These are phyloP conservation scores for Daldinia sp. DNA, from an alignment of 2,329 filamentous ascomycete genomes.

Conservation along the genomic window DNA sequence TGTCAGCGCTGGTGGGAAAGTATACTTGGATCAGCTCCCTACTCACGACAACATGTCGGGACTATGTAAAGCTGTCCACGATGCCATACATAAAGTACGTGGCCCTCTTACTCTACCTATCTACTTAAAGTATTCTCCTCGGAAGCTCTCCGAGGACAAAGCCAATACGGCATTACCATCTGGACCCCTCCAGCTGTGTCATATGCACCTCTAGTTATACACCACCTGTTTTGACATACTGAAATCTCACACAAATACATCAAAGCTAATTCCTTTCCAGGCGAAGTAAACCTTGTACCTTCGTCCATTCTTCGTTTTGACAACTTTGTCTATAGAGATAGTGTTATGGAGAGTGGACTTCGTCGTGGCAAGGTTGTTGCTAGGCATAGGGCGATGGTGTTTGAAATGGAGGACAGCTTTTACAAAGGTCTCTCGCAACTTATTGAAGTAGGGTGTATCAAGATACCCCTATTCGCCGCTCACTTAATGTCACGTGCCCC, in stretches of 20 bases:
- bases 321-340: background rate
- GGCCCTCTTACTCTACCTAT: background rate
- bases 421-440: background rate
- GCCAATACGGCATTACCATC: background rate
- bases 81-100: background rate
- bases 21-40: background rate
- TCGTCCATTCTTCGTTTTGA: background rate
- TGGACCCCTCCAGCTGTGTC: background rate
- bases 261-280: background rate
- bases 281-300: background rate
- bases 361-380: background rate
- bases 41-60: background rate
- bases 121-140: too few relatives aligned
- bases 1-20: background rate
- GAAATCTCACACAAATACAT: background rate
- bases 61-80: background rate
- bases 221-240: background rate
- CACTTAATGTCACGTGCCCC: background rate
- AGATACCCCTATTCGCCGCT: background rate
- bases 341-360: background rate
- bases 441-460: background rate
- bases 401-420: background rate
- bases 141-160: too few relatives aligned
- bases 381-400: background rate
- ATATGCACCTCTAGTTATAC: background rate